Percentiles rank a stretch among this genome's conserved stretches.
Conservation (phyloP, 2,329 filamentous ascomycete species). For the Exophiala oligosperma region DNA sequence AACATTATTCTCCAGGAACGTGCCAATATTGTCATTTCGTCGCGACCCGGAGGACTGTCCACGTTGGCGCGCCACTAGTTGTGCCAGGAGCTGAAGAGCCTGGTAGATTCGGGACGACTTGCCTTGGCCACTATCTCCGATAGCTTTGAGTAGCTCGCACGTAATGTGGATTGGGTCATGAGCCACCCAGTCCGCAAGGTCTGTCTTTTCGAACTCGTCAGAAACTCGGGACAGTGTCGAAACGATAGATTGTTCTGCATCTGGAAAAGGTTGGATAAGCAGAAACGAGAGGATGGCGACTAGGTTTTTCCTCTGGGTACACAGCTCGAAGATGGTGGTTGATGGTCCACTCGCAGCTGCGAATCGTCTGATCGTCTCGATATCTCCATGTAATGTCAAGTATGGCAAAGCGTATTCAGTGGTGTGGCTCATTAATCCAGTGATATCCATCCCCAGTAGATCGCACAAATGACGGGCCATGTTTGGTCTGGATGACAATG, state of each 20-base stretch:
- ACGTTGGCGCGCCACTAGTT: constrained; percentile 51
- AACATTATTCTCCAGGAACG: constrained; percentile 79
- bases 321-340: constrained; percentile 60
- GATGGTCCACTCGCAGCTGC: constrained; percentile 64
- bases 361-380: constrained; percentile 77
- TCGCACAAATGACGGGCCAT: constrained; percentile 79
- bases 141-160: constrained; percentile 77
- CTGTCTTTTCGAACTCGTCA: constrained; percentile 65
- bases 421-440: constrained; percentile 71
- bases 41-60: constrained; percentile 47
- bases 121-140: constrained; percentile 64
- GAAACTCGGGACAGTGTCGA: constrained; percentile 68
- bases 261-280: constrained; percentile 60
- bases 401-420: constrained; percentile 83
- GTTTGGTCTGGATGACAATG: constrained; percentile 77
- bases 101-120: constrained; percentile 59
- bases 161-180: constrained; percentile 74
- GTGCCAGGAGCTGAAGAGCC: constrained; percentile 52
- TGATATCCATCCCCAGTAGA: constrained; percentile 68
- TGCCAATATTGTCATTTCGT: constrained; percentile 61
- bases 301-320: constrained; percentile 56
- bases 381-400: constrained; percentile 75
- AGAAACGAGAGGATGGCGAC: constrained; percentile 60
- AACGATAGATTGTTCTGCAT: constrained; percentile 68
- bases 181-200: constrained; percentile 68